phyloP scores from a whole-genome alignment of 805 yeast genomes.

The Pichia eremophila region DNA sequence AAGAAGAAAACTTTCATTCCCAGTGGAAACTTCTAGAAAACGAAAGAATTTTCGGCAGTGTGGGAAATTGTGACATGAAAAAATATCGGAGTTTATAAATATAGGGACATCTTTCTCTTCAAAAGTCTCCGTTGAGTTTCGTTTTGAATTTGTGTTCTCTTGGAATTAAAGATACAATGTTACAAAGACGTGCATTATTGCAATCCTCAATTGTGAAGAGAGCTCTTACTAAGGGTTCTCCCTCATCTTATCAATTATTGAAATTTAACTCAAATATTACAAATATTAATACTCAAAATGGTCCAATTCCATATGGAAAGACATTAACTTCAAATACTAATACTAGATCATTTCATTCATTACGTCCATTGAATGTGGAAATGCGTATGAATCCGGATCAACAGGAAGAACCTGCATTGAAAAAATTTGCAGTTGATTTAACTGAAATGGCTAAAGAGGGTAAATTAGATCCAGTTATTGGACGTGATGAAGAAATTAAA shows the following conservation, averaged over 20 bases:
- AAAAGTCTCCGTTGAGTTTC: too few species aligned
- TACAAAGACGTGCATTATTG: not conserved
- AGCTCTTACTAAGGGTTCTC: not conserved
- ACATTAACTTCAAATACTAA: constrained; percentile 8
- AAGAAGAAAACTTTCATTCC: too few species aligned
- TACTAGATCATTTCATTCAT: constrained; percentile 1
- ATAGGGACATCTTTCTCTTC: too few species aligned
- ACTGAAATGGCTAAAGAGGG: constrained; percentile 85
- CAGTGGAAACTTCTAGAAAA: not conserved
- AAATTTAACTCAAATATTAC: not conserved
- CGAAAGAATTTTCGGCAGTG: not conserved
- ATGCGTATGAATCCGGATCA: constrained; percentile 26
- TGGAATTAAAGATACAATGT: not conserved
- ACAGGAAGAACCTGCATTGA: constrained; percentile 64
- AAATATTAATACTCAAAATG: not conserved
- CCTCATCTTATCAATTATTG: not conserved
- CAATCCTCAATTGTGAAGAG: not conserved
- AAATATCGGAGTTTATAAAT: not conserved
- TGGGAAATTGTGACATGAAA: not conserved
- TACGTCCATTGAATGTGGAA: constrained; percentile 18
- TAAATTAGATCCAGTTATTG: constrained; percentile 92
- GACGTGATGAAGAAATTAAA: constrained; percentile 90
- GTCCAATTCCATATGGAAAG: not conserved
- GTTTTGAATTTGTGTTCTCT: too few species aligned
- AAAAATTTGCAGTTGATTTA: constrained; percentile 76